These are phyloP conservation scores for Fragaria ananassa DNA, from an alignment of 306 rosid genomes.

Conservation along the genomic window DNA sequence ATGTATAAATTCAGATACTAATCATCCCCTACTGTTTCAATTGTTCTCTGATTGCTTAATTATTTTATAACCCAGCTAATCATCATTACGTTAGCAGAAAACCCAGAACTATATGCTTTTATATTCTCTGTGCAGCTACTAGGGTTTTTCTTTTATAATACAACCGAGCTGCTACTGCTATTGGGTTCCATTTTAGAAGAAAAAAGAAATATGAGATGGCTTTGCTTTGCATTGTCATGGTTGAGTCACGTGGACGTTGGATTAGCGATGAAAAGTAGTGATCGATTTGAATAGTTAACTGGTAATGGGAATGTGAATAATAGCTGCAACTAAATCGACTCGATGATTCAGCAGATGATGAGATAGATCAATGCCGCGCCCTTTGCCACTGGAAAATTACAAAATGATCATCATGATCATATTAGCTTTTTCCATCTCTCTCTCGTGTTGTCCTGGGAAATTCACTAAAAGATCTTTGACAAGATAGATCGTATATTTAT, in stretches of 20 bases:
- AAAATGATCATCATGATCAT: background rate
- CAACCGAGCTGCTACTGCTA: background rate
- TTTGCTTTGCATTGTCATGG: conserved; percentile 32
- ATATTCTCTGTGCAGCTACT: background rate
- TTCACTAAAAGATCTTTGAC: conserved; percentile 1
- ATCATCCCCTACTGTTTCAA: background rate
- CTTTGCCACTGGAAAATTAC: background rate
- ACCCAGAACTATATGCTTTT: background rate
- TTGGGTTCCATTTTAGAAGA: background rate
- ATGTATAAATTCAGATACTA: background rate
- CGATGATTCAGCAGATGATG: background rate
- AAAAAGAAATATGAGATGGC: background rate
- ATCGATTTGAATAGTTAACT: background rate
- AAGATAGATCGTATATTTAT: background rate
- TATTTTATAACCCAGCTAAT: background rate
- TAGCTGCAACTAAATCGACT: background rate
- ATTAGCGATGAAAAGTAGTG: conserved; percentile 13
- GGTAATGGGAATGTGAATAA: background rate
- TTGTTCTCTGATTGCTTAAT: background rate
- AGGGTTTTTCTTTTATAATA: background rate
- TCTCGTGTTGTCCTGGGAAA: background rate
- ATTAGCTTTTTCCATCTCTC: background rate
- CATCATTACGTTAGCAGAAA: background rate
- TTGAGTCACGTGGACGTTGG: conserved; percentile 46
- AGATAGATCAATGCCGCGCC: background rate